These are phyloP conservation scores for Aspergillus egyptiacus DNA, from an alignment of 495 filamentous ascomycete genomes.

Conservation along the genomic window DNA sequence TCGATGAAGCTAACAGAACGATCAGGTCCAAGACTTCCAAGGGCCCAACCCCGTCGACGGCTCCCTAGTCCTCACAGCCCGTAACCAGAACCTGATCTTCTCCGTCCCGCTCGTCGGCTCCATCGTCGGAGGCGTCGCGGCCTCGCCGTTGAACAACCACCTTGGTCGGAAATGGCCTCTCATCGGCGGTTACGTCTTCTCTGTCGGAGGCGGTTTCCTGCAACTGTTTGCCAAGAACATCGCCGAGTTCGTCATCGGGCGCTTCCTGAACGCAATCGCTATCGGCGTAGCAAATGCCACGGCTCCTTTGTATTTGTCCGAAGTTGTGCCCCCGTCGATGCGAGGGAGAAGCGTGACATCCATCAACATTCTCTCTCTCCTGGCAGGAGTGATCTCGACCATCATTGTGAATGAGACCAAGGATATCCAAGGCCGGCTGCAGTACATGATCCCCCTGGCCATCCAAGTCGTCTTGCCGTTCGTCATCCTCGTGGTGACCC, in stretches of 20 bases:
- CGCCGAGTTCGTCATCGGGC: constrained; percentile 31
- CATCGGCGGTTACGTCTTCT: constrained; percentile 28
- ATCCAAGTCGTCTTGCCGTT: constrained; percentile 31
- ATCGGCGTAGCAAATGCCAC: constrained; percentile 34
- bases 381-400: constrained; percentile 31
- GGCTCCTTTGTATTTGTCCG: constrained; percentile 34
- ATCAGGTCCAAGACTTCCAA: constrained; percentile 33
- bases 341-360: constrained; percentile 33
- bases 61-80: constrained; percentile 26
- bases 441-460: constrained; percentile 32
- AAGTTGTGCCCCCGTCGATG: constrained; percentile 34
- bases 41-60: constrained; percentile 25
- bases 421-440: constrained; percentile 18
- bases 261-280: constrained; percentile 28
- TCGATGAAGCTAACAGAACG: not conserved
- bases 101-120: constrained; percentile 33
- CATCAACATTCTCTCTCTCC: constrained; percentile 33
- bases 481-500: constrained; percentile 24
- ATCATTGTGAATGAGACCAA: constrained; percentile 29
- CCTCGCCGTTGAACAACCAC: constrained; percentile 30
- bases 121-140: constrained; percentile 28
- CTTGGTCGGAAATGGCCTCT: constrained; percentile 35
- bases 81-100: constrained; percentile 34
- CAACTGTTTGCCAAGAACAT: constrained; percentile 34
- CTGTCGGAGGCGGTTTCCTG: constrained; percentile 31